Evolutionary conservation across 202 grass and related monocot species (phyloP).

Genomic region (Musa balbisiana): DNA sequence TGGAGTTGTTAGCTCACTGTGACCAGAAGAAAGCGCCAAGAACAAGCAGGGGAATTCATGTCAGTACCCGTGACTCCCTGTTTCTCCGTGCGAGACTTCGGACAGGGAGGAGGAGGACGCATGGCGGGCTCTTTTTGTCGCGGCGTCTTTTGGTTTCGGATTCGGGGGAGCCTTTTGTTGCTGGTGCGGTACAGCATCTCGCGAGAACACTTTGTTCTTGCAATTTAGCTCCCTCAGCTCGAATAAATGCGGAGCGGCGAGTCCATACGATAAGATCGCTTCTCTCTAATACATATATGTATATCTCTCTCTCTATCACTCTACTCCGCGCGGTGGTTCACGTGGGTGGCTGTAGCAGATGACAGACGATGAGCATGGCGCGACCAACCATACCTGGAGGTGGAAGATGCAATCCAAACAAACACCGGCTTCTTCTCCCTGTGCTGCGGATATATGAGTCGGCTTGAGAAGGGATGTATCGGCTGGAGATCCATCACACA

Average conservation of each 20-base stretch:
- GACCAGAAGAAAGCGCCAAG: background rate
- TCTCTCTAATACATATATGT: no score
- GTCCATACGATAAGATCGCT: background rate
- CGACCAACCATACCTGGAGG: background rate
- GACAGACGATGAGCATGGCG: background rate
- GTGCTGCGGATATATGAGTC: no score
- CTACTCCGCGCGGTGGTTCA: background rate
- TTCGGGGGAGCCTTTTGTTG: background rate
- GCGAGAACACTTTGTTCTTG: background rate
- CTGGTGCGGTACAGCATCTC: background rate
- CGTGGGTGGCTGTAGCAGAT: background rate
- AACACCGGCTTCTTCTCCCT: background rate
- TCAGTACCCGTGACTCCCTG: conserved; percentile 11
- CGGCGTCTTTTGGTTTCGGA: background rate
- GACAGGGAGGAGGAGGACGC: no score
- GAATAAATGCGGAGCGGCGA: background rate
- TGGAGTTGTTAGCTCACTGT: background rate
- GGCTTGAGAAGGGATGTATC: no score
- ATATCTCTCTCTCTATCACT: no score
- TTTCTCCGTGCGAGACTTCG: background rate
- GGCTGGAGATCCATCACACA: no score
- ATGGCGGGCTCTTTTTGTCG: background rate
- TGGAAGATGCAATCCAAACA: background rate
- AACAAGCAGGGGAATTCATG: background rate
- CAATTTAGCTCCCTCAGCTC: no score